A percentile compares a stretch with the other conserved stretches of the same genome.
These are phyloP conservation scores for Triticum dicoccoides DNA, from an alignment of 176 grass and related monocot species.

Conservation along the genomic window DNA sequence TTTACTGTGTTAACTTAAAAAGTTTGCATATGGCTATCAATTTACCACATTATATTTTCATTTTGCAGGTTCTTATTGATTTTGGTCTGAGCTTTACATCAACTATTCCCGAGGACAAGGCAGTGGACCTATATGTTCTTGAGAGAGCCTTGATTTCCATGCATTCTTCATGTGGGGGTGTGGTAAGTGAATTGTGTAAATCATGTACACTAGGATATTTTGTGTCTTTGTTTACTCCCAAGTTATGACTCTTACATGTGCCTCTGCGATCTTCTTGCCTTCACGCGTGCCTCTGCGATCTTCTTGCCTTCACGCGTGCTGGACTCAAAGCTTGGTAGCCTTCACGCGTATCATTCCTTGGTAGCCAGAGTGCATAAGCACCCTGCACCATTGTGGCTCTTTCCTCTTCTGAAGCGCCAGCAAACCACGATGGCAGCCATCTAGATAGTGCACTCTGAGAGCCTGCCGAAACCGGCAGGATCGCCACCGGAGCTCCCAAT, in stretches of 20 bases:
- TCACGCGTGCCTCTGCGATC: no score
- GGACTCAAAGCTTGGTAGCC: no score
- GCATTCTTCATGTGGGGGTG: conserved; percentile 90
- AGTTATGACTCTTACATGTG: neutral
- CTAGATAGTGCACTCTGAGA: no score
- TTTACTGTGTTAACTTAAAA: conserved; percentile 10
- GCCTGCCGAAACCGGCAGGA: no score
- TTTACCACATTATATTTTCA: conserved; percentile 2
- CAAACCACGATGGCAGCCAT: no score
- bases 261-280: no score
- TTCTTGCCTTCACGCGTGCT: no score
- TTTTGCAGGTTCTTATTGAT: conserved; percentile 85
- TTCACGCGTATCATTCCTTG: no score
- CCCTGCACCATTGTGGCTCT: no score
- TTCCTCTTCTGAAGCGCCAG: no score
- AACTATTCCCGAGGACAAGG: conserved; percentile 89
- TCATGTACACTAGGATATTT: neutral
- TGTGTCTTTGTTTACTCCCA: neutral
- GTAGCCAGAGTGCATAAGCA: no score
- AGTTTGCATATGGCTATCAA: neutral
- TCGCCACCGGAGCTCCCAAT: no score
- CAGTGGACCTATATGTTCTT: conserved; percentile 88
- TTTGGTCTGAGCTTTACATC: conserved; percentile 96
- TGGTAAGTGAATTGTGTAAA: conserved; percentile 55
- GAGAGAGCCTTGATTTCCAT: conserved; percentile 96